Evolutionary conservation across 1,139 yeast species (phyloP).

Genomic region (Hyphopichia khmerensis): DNA sequence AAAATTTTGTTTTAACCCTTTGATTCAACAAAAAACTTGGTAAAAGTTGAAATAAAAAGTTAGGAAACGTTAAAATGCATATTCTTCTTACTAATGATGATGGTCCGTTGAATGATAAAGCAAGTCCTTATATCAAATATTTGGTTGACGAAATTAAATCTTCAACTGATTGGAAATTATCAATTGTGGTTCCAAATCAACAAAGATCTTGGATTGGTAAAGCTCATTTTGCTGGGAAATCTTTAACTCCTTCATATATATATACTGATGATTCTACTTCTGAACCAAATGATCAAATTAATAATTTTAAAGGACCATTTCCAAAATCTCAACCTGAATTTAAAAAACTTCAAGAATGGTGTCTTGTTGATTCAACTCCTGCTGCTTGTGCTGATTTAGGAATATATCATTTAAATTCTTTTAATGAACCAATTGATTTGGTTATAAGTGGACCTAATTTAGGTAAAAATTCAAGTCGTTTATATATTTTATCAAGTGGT

Average conservation of each 20-base stretch:
- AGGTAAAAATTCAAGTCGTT: slow-evolving; percentile 89
- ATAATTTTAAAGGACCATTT: slow-evolving; percentile 70
- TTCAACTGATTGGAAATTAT: slow-evolving; percentile 78
- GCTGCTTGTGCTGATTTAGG: slow-evolving; percentile 96
- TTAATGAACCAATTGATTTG: slow-evolving; percentile 64
- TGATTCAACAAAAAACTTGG: too few species aligned
- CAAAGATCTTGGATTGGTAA: slow-evolving; percentile 95
- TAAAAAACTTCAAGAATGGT: slow-evolving; percentile 69
- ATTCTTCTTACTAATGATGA: slow-evolving; percentile 82
- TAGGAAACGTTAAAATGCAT: slow-evolving; percentile 44
- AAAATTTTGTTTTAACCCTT: too few species aligned
- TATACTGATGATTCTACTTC: slow-evolving; percentile 48
- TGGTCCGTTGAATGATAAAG: slow-evolving; percentile 80
- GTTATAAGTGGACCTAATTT: slow-evolving; percentile 94
- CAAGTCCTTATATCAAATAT: slow-evolving; percentile 86
- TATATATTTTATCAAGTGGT: slow-evolving; percentile 90
- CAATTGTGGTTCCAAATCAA: slow-evolving; percentile 78
- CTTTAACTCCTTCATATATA: slow-evolving; percentile 65
- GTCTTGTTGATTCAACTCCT: slow-evolving; percentile 85
- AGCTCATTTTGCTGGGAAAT: slow-evolving; percentile 90
- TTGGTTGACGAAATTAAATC: slow-evolving; percentile 68
- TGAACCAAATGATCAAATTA: slow-evolving; percentile 25
- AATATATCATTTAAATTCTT: slow-evolving; percentile 61
- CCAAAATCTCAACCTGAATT: slow-evolving; percentile 36
- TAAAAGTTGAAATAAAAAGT: too few species aligned